Evolutionary conservation across 2,329 filamentous ascomycete genomes (phyloP), one percentile per base, ranked within the genome.

Genomic region (Monilinia polystroma): DNA sequence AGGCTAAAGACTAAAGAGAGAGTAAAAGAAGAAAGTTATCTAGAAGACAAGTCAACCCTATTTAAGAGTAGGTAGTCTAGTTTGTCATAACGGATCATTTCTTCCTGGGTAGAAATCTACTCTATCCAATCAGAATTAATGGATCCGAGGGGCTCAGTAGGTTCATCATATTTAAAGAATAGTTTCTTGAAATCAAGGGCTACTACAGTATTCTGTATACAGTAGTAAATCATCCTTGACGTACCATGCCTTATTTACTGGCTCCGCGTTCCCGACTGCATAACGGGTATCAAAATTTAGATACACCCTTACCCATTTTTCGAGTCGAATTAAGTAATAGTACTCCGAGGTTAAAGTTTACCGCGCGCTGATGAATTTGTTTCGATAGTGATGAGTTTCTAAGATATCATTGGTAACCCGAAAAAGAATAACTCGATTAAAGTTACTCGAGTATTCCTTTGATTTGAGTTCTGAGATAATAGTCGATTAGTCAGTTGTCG

Each of bases 271-370:
- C 6, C n/a, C 56, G 12, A 47, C 29, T n/a, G n/a, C 20, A 10
- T 4, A 47, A 59, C 26, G 41, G 56, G 56, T 20, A 47, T 7
- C 43, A n/a, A 32, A 32, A 35, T 35, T 35, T 35, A 47, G 43
- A n/a, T 35, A 35, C 0, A 35, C 7, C 45, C 45, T 18, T 32
- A 47, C 16, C 6, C 26, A 35, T 35, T 35, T 47, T 47, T 6
- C 41, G 12, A 45, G 43, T 45, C 52, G 23, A 60, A 47, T 56
- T 12, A 14, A 45, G 62, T 56, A 64, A 64, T 55, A 2, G 8
- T 64, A n/a, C 51, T 56, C 62, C 52, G 51, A 63, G 20, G 49
- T 56, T 26, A 56, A 32, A 41, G 55, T 47, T 64, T 56, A 12
- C 52, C 41, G 62, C 52, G 20, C 23, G 52, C 51, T 43, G 26